These are phyloP conservation scores for Penicillium tannophilum DNA, from an alignment of 495 filamentous ascomycete genomes.

Conservation along the genomic window DNA sequence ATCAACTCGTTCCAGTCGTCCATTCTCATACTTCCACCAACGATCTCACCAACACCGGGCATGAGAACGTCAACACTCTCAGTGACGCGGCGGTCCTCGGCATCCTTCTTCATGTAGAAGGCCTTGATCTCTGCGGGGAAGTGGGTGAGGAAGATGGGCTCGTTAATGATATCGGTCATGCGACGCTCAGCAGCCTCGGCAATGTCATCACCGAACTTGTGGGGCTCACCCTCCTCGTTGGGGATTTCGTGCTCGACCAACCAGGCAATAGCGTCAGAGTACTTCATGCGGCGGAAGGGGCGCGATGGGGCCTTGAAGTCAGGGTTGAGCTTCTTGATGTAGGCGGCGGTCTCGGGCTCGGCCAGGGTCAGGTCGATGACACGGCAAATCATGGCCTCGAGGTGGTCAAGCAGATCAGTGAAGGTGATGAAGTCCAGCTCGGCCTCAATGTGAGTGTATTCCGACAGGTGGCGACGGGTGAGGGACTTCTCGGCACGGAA, in stretches of 20 bases:
- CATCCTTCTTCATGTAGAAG: constrained; percentile 98
- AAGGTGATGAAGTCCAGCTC: constrained; percentile 97
- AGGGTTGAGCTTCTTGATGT: constrained; percentile 84
- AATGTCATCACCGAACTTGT: constrained; percentile 95
- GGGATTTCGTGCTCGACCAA: constrained; percentile 81
- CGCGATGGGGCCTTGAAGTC: constrained; percentile 79
- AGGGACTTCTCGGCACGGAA: constrained; percentile 97
- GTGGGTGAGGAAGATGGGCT: constrained; percentile 93
- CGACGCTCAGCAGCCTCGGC: constrained; percentile 94
- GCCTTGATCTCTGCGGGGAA: constrained; percentile 98
- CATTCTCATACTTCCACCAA: constrained; percentile 97
- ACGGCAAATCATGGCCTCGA: constrained; percentile 85
- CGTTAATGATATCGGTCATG: constrained; percentile 96
- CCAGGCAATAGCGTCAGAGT: constrained; percentile 93
- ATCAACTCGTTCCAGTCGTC: constrained; percentile 90
- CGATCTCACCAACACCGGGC: constrained; percentile 96
- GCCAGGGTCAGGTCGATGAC: constrained; percentile 77
- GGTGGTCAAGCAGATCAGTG: constrained; percentile 84
- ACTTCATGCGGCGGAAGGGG: constrained; percentile 95
- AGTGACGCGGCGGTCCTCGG: constrained; percentile 79
- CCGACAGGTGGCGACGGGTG: constrained; percentile 90
- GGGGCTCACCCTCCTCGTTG: constrained; percentile 89
- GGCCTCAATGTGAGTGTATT: constrained; percentile 97
- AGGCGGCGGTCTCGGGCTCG: constrained; percentile 66
- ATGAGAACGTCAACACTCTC: constrained; percentile 96